Evolutionary conservation across 139 green algal genomes (phyloP), one percentile per base, ranked within the genome.

Genomic region (Micractinium sp.): DNA sequence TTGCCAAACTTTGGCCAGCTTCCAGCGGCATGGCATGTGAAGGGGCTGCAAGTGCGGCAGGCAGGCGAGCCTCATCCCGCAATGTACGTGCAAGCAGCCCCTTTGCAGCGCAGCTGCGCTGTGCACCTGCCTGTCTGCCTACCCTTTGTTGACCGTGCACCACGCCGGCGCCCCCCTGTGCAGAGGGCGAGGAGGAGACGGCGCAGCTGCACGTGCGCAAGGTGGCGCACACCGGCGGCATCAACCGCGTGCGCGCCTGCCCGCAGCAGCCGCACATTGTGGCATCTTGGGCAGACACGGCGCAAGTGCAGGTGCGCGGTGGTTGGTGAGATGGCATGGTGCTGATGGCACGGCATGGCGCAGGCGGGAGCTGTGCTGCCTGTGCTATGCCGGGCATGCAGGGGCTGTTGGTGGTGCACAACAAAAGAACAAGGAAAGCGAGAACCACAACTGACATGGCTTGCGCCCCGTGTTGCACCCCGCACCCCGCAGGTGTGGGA

Each of bases 161-260:
- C 47, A 56, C 47, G 47, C 47, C 9, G 47, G 7, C 47, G 47
- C 9, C 1, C 23, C 73, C 5, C n/a, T 35, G 91, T 66, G 92
- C 93, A 16, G 93, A 95, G 67, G 95, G 97, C 74, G 92, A 95
- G 69, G 92, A 91, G 86, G 92, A 95, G 81, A 86, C 61, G 29
- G 88, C 87, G 33, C 88, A 88, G 81, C 85, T 96, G 53, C 90
- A 95, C 53, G 78, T 86, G 39, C 92, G 94, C 74, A 94, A 90
- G 71, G 88, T 99, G 39, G 86, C 90, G 18, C 95, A 99, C 88
- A 85, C 87, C 25, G 96, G 96, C 31, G 96, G 95, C 12, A 94
- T 99, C 81, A 99, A 99, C 94, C 94, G 98, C 9, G 81, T 99
- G 16, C 96, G 98, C n/a, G 87, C 85, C 69, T 97, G 98, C 93